Evolutionary conservation across 345 rosid species (phyloP).

Genomic region (Capsella bursapastoris): DNA sequence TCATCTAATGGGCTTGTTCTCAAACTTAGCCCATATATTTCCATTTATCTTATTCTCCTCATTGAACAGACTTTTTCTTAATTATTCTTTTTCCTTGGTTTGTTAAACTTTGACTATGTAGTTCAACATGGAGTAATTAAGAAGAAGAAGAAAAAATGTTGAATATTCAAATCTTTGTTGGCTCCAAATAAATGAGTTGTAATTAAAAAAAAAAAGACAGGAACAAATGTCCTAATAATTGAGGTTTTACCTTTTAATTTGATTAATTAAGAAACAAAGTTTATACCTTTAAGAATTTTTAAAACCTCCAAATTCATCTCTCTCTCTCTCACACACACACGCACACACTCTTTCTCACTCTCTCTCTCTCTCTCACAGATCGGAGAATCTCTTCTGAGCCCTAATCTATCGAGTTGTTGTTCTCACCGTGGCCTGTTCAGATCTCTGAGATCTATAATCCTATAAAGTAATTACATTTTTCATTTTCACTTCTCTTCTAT

Average conservation of each 20-base stretch:
- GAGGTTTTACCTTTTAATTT: not conserved
- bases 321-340: not conserved
- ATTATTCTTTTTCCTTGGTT: not conserved
- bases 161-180: not conserved
- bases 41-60: not conserved
- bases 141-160: not conserved
- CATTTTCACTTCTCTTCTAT: not conserved
- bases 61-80: not conserved
- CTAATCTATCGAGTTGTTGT: not conserved
- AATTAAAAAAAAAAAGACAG: not conserved
- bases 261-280: not conserved
- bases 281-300: not conserved
- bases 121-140: not conserved
- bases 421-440: not conserved
- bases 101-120: not conserved
- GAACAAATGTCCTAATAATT: not conserved
- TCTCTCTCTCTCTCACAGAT: conserved; percentile 3
- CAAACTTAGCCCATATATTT: not conserved
- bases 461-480: conserved; percentile 15
- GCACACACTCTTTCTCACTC: conserved; percentile 2
- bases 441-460: not conserved
- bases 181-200: conserved; percentile 5
- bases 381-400: conserved; percentile 19
- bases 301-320: conserved; percentile 5
- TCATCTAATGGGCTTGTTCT: not conserved